Percentiles rank a stretch among this genome's conserved stretches.
Evolutionary conservation across 768 basidiomycete genomes (phyloP).

Genomic region (Cubamyces lactineus): DNA sequence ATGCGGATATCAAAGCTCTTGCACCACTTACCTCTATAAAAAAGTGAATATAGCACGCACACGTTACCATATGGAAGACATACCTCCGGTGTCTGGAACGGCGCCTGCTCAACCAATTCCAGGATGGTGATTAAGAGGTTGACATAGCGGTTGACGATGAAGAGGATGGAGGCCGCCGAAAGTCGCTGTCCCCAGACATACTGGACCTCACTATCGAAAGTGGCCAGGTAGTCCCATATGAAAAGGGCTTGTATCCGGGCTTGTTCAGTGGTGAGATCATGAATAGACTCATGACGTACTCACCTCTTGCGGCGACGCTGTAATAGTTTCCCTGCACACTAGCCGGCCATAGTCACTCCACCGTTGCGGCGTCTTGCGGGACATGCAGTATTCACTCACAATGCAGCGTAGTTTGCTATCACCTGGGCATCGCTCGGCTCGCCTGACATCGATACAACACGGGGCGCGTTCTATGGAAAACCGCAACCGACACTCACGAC

Average conservation of each 20-base stretch:
- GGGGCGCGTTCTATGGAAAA: not conserved
- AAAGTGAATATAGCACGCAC: not conserved
- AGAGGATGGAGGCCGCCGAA: slow-evolving; percentile 21
- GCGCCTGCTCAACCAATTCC: slow-evolving; percentile 22
- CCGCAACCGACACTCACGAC: not conserved
- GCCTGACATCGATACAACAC: not conserved
- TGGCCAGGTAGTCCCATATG: slow-evolving; percentile 26
- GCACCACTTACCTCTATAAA: not conserved
- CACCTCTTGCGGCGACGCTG: slow-evolving; percentile 23
- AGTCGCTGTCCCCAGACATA: slow-evolving; percentile 23
- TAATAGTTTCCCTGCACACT: slow-evolving; percentile 24
- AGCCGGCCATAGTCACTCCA: not conserved
- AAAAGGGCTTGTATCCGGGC: slow-evolving; percentile 15
- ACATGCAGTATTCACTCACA: slow-evolving; percentile 4
- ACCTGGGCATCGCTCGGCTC: not conserved
- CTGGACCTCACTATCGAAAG: slow-evolving; percentile 23
- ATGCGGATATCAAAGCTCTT: not conserved
- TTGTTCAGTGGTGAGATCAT: too few species aligned
- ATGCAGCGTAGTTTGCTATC: slow-evolving; percentile 11
- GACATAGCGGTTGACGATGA: slow-evolving; percentile 28
- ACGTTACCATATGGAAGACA: not conserved
- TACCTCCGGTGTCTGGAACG: slow-evolving; percentile 52
- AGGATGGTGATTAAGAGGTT: slow-evolving; percentile 27
- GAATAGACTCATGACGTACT: too few species aligned
- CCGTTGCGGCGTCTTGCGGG: not conserved